These are phyloP conservation scores for Actinomucor elegans DNA, from an alignment of 371 early-diverging fungal genomes.

Conservation along the genomic window DNA sequence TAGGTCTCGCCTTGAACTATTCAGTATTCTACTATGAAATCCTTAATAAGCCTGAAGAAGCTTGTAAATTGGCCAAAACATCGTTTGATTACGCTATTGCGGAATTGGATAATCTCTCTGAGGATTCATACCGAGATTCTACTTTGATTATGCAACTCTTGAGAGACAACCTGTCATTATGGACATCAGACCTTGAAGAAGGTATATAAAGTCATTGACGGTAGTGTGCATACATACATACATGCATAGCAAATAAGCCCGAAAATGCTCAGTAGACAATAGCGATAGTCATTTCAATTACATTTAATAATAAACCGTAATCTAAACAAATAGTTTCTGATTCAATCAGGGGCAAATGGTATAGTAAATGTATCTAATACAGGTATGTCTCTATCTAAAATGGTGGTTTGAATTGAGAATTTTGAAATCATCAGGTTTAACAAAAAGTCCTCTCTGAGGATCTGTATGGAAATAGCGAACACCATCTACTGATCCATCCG, in stretches of 20 bases:
- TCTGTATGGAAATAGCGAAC: constrained; percentile 31
- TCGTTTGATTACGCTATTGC: constrained; percentile 99
- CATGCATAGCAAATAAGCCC: no score
- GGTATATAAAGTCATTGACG: no score
- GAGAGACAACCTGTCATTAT: constrained; percentile 99
- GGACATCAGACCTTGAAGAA: constrained; percentile 98
- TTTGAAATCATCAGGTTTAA: constrained; percentile 28
- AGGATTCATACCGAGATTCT: constrained; percentile 99
- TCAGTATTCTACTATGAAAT: constrained; percentile 99
- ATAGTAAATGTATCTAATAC: neutral
- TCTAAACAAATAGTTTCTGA: no score
- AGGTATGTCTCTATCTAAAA: neutral
- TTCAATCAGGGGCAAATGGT: no score
- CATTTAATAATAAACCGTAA: no score
- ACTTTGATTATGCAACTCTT: constrained; percentile 99
- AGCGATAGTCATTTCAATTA: no score
- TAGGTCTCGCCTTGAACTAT: constrained; percentile 99
- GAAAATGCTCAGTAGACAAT: no score
- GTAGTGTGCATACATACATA: no score
- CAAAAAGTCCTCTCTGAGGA: constrained; percentile 31
- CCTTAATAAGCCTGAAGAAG: constrained; percentile 96
- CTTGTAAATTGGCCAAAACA: constrained; percentile 98
- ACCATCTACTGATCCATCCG: constrained; percentile 34
- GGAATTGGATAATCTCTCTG: constrained; percentile 97
- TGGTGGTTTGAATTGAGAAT: constrained; percentile 3